Base-by-base conservation (phyloP, 805 yeast species). In the Candida bentonensis region DNA sequence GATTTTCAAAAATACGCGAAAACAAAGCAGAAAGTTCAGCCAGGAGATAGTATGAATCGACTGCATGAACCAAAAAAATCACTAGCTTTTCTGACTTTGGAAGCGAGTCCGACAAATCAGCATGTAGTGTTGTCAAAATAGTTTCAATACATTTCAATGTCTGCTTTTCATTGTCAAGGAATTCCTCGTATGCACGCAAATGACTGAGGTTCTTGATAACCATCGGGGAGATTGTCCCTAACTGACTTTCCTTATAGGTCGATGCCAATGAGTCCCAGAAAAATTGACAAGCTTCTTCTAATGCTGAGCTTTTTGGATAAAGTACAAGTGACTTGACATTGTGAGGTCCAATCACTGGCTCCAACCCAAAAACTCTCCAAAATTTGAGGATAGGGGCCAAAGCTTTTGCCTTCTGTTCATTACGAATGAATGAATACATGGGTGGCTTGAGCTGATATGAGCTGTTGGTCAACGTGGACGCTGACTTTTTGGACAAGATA, bases 311-410 rank as follows among this genome's bases (percentile, higher is more conserved):
- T 3, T 47, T 41, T 1, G 64, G 64, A 23, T 47, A 47, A 2
- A 62, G 20, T 30, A 58, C 23, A 3, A 59, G 30, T n/a, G 55
- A 30, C 2, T 43, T 36, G n/a, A 58, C 40, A 39, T 60, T 48
- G 34, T 60, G 62, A 7, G 53, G 46, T 0, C 62, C 62, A 30
- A 49, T 41, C 21, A 46, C 41, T 1, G 65, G 65, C 7, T 50
- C 33, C 23, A 61, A 48, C 1, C 65, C 65, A 46, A 61, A 56
- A 1, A 55, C 51, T 39, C 57, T 59, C 65, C 65, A 61, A 45
- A 61, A 61, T 22, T 63, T 41, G 22, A 61, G 39, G 15, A 59
- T 57, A 2, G 63, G 60, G 1, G 62, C 56, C 23, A 54, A 44
- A 0, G 58, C 58, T 40, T 56, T 59, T 22, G 61, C 42, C 13